A percentile compares a stretch with the other conserved stretches of the same genome.
These are phyloP conservation scores for Entophlyctis helioformis DNA, from an alignment of 192 early-diverging fungal genomes.

Conservation along the genomic window DNA sequence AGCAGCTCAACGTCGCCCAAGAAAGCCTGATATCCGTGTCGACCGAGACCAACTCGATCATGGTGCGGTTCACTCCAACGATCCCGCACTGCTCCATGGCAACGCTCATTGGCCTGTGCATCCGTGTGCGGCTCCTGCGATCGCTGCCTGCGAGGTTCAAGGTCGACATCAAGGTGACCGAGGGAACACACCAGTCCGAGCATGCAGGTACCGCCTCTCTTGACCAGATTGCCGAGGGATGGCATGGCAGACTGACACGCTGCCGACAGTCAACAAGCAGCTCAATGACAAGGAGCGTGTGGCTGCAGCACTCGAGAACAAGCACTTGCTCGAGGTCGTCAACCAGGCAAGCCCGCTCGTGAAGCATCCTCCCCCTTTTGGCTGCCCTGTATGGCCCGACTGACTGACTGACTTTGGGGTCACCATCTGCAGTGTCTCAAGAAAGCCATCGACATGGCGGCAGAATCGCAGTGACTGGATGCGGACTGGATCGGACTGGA, in stretches of 20 bases:
- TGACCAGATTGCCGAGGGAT: background rate
- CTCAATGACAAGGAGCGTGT: slow-evolving; percentile 98
- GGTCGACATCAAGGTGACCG: slow-evolving; percentile 78
- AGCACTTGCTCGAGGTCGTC: slow-evolving; percentile 85
- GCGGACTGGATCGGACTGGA: too few relatives aligned
- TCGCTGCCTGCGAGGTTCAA: slow-evolving; percentile 84
- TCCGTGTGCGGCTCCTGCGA: slow-evolving; percentile 81
- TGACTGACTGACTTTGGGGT: too few relatives aligned
- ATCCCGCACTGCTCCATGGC: slow-evolving; percentile 99
- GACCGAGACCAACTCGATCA: slow-evolving; percentile 51
- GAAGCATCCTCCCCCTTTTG: too few relatives aligned
- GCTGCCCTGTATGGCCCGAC: too few relatives aligned
- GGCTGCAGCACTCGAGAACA: slow-evolving; percentile 93
- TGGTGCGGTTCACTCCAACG: slow-evolving; percentile 88
- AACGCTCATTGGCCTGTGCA: slow-evolving; percentile 93
- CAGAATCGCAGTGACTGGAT: too few relatives aligned
- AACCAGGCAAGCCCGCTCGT: slow-evolving; percentile 48
- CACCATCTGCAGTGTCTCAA: too few relatives aligned
- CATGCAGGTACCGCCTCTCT: slow-evolving; percentile 28
- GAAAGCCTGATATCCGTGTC: slow-evolving; percentile 72
- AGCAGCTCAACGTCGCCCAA: slow-evolving; percentile 93
- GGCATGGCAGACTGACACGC: background rate
- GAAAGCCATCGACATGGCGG: too few relatives aligned
- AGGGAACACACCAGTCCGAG: slow-evolving; percentile 95
- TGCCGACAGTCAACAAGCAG: slow-evolving; percentile 77